These are phyloP conservation scores for Cylindrotheca fusiformis DNA, from an alignment of 108 stramenopile species.

Conservation along the genomic window DNA sequence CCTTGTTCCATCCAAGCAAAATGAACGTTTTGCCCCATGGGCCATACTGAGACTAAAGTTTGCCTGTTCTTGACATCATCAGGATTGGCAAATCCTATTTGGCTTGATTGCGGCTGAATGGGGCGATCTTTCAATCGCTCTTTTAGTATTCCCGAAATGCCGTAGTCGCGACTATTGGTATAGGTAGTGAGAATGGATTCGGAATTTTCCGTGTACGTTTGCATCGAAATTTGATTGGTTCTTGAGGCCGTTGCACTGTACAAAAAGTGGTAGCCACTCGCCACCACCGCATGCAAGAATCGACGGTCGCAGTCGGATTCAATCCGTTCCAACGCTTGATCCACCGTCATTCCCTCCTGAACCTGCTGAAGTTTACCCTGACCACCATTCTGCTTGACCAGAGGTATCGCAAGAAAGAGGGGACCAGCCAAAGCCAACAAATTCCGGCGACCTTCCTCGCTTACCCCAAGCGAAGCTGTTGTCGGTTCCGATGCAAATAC, in stretches of 20 bases:
- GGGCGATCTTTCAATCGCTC: not conserved
- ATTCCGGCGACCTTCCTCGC: too few species aligned
- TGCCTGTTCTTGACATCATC: not conserved
- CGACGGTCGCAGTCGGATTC: constrained; percentile 28
- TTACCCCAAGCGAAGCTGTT: too few species aligned
- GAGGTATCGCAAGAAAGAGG: too few species aligned
- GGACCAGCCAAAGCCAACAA: too few species aligned
- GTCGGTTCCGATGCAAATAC: too few species aligned
- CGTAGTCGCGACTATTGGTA: too few species aligned
- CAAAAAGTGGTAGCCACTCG: constrained; percentile 32
- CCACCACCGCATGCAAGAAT: constrained; percentile 42
- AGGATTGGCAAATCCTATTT: not conserved
- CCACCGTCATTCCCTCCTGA: constrained; percentile 18
- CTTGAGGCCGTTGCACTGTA: constrained; percentile 7
- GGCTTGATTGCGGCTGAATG: not conserved
- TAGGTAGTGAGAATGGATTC: not conserved
- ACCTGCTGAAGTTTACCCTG: too few species aligned
- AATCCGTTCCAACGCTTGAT: constrained; percentile 28
- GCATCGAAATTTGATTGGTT: not conserved
- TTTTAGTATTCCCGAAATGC: not conserved
- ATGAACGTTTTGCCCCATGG: constrained; percentile 24
- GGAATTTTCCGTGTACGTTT: not conserved
- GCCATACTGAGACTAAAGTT: constrained; percentile 15
- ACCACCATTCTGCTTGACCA: too few species aligned
- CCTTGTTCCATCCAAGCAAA: constrained; percentile 33